Percentiles rank a stretch among this genome's conserved stretches.
These are phyloP conservation scores for Kodamaea ohmeri DNA, from an alignment of 1,139 yeast genomes.

Conservation along the genomic window DNA sequence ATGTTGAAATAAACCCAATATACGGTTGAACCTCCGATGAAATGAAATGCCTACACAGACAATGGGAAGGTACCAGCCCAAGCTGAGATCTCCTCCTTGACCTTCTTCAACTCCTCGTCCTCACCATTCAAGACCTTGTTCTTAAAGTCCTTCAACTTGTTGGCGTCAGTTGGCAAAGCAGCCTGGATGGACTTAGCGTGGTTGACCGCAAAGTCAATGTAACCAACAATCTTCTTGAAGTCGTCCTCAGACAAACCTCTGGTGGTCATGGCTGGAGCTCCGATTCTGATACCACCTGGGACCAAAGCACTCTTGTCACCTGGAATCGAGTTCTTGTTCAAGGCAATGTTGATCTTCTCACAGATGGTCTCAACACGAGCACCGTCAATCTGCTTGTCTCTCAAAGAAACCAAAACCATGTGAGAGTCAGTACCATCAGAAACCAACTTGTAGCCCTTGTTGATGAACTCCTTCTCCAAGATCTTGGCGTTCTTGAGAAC, in stretches of 20 bases:
- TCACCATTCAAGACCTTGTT: conserved; percentile 69
- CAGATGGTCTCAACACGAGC: conserved; percentile 95
- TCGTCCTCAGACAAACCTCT: conserved; percentile 91
- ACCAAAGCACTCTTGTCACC: conserved; percentile 97
- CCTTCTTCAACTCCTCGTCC: conserved; percentile 56
- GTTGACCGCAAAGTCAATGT: conserved; percentile 80
- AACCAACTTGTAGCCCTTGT: conserved; percentile 76
- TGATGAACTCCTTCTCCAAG: conserved; percentile 70
- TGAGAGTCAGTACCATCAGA: conserved; percentile 96
- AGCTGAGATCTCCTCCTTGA: conserved; percentile 75
- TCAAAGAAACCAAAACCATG: conserved; percentile 86
- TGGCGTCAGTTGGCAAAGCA: conserved; percentile 77
- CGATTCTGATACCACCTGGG: conserved; percentile 97
- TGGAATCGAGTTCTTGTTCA: conserved; percentile 96
- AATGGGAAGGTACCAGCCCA: conserved; percentile 97
- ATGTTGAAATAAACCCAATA: conserved; percentile 11
- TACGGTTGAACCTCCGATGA: conserved; percentile 9
- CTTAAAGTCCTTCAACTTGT: conserved; percentile 93
- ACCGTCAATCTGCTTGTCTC: conserved; percentile 91
- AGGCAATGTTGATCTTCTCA: conserved; percentile 92
- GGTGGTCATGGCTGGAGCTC: conserved; percentile 98
- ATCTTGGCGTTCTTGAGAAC: conserved; percentile 88
- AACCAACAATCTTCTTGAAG: conserved; percentile 75
- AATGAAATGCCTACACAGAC: conserved; percentile 49
- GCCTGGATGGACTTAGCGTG: conserved; percentile 76